Base-by-base conservation (phyloP, 192 early-diverging fungal species). In the Obelidium mucronatum region DNA sequence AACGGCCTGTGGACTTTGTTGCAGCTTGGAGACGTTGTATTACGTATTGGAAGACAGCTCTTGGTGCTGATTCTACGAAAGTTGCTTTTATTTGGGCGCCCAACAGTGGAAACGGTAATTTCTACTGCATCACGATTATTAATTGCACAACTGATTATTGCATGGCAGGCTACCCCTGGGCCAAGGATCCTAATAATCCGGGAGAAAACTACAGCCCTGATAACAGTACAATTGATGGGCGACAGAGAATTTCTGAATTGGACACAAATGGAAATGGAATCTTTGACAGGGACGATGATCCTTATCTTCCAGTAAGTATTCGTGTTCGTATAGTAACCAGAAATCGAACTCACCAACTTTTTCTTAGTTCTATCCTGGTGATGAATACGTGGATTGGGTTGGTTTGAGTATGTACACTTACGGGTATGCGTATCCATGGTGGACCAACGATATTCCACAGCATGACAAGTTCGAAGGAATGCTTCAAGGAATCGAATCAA, bases 311-410 rank as follows among this genome's bases (percentile, higher is more conserved):
- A 11, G n/a, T n/a, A n/a, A n/a, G n/a, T n/a, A n/a, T n/a, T 17
- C 15, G 19, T 30, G 31, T 22, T 26, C 31, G n/a, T n/a, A n/a
- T n/a, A n/a, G n/a, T n/a, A n/a, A n/a, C n/a, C n/a, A n/a, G n/a
- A n/a, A n/a, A n/a, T n/a, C n/a, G n/a, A n/a, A n/a, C n/a, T n/a
- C n/a, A n/a, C 15, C 19, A 40, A 62, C 67, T 1, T 73, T 30
- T 44, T n/a, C 26, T 2, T 33, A 33, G 8, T 75, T 66, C 37
- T 75, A 61, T 28, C 75, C 75, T n/a, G 75, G 75, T 19, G 75
- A 76, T 40, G 66, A 71, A 34, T 67, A 69, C 55, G 75, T 76
- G 1, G 75, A 76, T 30, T 69, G 39, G 71, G 71, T 73, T 37
- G 71, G 71, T 15, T 31, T 73, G 26, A 36, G 30, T n/a, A 73